A percentile compares a stretch with the other conserved stretches of the same genome.
Conservation (phyloP, 805 yeast genomes). For the Barnettozyma vustinii region DNA sequence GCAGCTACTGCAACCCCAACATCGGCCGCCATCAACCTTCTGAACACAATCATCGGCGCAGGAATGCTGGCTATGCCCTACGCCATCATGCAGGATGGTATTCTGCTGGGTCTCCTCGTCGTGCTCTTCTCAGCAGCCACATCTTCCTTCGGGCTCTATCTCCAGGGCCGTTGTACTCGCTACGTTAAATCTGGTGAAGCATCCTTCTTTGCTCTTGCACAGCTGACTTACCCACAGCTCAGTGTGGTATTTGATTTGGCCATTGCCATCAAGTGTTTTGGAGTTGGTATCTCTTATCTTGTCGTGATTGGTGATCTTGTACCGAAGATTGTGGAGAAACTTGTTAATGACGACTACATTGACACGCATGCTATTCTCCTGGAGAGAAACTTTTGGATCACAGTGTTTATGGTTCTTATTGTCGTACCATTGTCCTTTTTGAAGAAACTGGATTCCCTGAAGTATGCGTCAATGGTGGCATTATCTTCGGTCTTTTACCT, state of each 20-base stretch:
- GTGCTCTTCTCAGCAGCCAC: constrained; percentile 60
- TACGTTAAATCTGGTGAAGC: constrained; percentile 51
- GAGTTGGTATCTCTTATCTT: constrained; percentile 62
- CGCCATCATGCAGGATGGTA: constrained; percentile 63
- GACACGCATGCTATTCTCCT: constrained; percentile 22
- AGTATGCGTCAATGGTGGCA: constrained; percentile 81
- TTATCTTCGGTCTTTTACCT: constrained; percentile 75
- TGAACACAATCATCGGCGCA: constrained; percentile 58
- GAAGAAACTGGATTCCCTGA: constrained; percentile 72
- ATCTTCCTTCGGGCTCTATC: constrained; percentile 61
- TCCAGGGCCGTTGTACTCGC: constrained; percentile 53
- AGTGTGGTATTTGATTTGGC: constrained; percentile 62
- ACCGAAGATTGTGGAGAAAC: constrained; percentile 48
- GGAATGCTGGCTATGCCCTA: constrained; percentile 71
- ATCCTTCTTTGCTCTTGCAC: constrained; percentile 60
- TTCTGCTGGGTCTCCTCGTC: constrained; percentile 51
- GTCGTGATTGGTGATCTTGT: constrained; percentile 67
- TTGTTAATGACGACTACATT: constrained; percentile 20
- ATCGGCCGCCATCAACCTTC: constrained; percentile 47
- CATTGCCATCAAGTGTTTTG: constrained; percentile 66
- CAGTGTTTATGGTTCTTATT: constrained; percentile 43
- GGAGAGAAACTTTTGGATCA: constrained; percentile 55
- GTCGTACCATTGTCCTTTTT: constrained; percentile 58
- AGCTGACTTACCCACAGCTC: constrained; percentile 53
- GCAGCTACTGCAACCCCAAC: constrained; percentile 32